Evolutionary conservation across 306 rosid species (phyloP), one percentile per base, ranked within the genome.

Genomic region (Carpinus viminea): DNA sequence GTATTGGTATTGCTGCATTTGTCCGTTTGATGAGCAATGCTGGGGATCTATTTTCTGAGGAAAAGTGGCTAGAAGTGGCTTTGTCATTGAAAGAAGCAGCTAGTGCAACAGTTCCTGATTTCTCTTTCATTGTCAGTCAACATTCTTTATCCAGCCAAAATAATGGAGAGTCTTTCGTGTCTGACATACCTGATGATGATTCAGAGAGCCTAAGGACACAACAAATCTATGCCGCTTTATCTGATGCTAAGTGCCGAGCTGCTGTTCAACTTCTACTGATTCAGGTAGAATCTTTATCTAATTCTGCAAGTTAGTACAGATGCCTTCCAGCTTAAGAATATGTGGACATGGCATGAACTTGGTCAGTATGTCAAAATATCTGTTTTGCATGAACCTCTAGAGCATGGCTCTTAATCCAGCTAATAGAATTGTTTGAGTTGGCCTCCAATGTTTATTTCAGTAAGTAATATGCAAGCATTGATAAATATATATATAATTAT

Each of bases 1-100:
- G 99, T 79, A 96, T 96, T 68, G 99, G 99, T 78, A 91, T 93
- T 81, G 98, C 98, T 82, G 98, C 99, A 61, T 91, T 96, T 90
- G 98, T 93, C 75, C 97, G 97, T 21, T 87, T 96, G 87, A 93
- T 93, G 98, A 93, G 96, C 90, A 93, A 89, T 78, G 93, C 99
- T 8, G 99, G 99, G 43, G 93, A 88, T 66, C 86, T 93, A 74
- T 91, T 91, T 86, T 90, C 99, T 34, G 92, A 96, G 70, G 99
- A 89, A 78, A 96, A 96, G 89, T 96, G 99, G 99, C 90, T 89
- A 60, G 98, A 93, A 83, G 99, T 96, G 72, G 96, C 90, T 87
- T 84, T 84, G 68, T 90, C 98, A 48, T 80, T 96, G 62, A 90
- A 93, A 82, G 98, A 88, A 76, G 98, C 97, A 64, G 95, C 98